These are phyloP conservation scores for Bipolaris zeicola DNA, from an alignment of 2,329 filamentous ascomycete species.

Conservation along the genomic window DNA sequence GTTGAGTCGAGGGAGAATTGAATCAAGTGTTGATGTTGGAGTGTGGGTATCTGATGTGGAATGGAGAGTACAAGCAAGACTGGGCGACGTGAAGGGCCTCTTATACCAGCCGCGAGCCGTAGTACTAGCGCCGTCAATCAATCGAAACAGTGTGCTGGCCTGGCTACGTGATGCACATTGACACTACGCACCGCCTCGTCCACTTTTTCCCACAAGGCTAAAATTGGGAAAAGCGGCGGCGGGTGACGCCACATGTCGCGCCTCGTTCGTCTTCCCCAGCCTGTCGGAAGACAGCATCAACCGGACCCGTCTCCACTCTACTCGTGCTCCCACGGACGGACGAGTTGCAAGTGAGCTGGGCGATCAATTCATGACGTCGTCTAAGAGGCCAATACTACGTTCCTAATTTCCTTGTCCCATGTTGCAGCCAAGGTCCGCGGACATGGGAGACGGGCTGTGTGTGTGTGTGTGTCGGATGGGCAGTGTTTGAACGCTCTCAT, in stretches of 20 bases:
- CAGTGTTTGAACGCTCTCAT: neutral
- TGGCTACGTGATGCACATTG: no score
- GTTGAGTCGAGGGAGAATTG: constrained; percentile 8
- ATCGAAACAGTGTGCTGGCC: constrained; percentile 18
- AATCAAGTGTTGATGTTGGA: constrained; percentile 14
- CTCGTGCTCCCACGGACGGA: constrained; percentile 1
- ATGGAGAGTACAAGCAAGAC: constrained; percentile 6
- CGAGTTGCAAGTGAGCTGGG: neutral
- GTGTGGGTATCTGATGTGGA: constrained; percentile 14
- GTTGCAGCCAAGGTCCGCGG: constrained; percentile 1
- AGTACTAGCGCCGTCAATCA: constrained; percentile 12
- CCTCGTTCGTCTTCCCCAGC: constrained; percentile 2
- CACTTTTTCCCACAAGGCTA: constrained; percentile 16
- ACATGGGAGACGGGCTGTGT: neutral
- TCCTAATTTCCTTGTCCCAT: neutral
- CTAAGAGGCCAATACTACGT: neutral
- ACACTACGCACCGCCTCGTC: constrained; percentile 27
- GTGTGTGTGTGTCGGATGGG: no score
- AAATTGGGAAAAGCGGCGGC: constrained; percentile 21
- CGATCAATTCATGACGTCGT: constrained; percentile 7
- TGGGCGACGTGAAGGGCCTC: constrained; percentile 19
- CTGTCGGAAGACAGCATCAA: neutral
- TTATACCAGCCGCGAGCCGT: constrained; percentile 25
- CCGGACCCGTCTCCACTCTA: neutral
- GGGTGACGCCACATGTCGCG: constrained; percentile 29